phyloP scores from a whole-genome alignment of 139 green algal species.

The Volvox africanus region DNA sequence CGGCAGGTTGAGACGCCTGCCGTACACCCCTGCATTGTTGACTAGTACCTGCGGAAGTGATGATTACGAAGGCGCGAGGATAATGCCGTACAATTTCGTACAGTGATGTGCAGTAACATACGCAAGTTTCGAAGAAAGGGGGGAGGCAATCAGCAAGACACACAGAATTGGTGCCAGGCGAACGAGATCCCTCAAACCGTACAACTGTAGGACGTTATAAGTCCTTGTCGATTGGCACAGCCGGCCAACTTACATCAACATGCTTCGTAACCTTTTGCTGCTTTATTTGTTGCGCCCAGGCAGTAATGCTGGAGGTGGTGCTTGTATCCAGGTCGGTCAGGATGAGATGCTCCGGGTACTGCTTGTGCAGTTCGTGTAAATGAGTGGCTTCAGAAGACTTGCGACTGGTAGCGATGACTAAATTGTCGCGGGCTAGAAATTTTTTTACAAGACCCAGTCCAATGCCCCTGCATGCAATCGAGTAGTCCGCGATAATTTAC shows the following conservation, averaged over 20 bases:
- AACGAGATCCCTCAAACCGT: no score
- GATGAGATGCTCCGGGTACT: not conserved
- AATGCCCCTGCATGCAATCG: conserved; percentile 37
- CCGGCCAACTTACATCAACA: conserved; percentile 38
- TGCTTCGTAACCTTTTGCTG: not conserved
- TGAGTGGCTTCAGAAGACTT: not conserved
- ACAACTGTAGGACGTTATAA: no score
- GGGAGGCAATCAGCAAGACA: no score
- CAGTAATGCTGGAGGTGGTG: not conserved
- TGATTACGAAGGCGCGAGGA: no score
- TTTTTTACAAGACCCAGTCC: conserved; percentile 52
- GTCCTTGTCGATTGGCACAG: not conserved
- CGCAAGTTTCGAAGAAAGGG: no score
- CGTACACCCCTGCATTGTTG: conserved; percentile 67
- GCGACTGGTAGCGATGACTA: conserved; percentile 50
- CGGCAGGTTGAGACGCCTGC: conserved; percentile 19
- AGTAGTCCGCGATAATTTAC: no score
- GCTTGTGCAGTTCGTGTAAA: conserved; percentile 1
- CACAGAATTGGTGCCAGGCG: no score
- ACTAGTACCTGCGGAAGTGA: conserved; percentile 56
- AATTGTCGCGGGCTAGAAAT: conserved; percentile 46
- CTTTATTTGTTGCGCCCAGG: conserved; percentile 35
- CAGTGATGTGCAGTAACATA: no score
- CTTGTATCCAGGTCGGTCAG: conserved; percentile 31
- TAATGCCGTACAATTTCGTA: no score